phyloP scores from a whole-genome alignment of 768 basidiomycete species.

The Pleurotus sapidus region DNA sequence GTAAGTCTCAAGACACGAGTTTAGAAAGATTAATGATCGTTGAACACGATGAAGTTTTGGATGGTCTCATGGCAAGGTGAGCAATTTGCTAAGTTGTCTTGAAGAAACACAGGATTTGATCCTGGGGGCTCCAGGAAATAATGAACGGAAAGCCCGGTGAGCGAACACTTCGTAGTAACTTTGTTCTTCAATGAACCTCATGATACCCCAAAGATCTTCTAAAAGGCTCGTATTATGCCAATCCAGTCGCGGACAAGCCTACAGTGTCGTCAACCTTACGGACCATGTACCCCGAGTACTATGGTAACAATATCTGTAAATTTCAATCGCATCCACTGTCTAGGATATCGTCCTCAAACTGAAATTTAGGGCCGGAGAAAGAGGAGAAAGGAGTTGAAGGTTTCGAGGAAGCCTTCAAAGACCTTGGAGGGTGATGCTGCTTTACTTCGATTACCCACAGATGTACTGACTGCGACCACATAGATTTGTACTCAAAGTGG shows the following conservation, averaged over 20 bases:
- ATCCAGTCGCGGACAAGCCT: constrained; percentile 67
- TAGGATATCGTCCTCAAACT: constrained; percentile 10
- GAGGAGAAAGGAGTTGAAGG: constrained; percentile 62
- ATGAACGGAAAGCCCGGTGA: constrained; percentile 91
- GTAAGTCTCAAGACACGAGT: constrained; percentile 31
- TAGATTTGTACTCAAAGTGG: constrained; percentile 81
- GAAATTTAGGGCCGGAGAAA: constrained; percentile 55
- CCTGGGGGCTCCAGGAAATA: constrained; percentile 59
- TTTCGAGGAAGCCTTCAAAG: constrained; percentile 88
- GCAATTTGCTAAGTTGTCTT: constrained; percentile 5
- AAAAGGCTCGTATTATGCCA: constrained; percentile 96
- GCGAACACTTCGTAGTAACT: constrained; percentile 1
- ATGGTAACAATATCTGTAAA: constrained; percentile 84
- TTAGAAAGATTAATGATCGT: background rate
- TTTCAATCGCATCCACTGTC: too few relatives aligned
- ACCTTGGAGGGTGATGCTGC: constrained; percentile 58
- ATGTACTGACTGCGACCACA: background rate
- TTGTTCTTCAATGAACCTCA: constrained; percentile 8
- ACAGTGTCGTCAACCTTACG: constrained; percentile 56
- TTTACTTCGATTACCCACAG: constrained; percentile 4
- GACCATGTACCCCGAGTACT: constrained; percentile 75
- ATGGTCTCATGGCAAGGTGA: constrained; percentile 96
- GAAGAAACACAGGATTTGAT: background rate
- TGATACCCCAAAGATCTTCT: constrained; percentile 51
- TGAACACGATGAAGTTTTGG: constrained; percentile 64